Evolutionary conservation across 202 grass and related monocot species (phyloP), one percentile per base, ranked within the genome.

Genomic region (Saccharum hybrid): DNA sequence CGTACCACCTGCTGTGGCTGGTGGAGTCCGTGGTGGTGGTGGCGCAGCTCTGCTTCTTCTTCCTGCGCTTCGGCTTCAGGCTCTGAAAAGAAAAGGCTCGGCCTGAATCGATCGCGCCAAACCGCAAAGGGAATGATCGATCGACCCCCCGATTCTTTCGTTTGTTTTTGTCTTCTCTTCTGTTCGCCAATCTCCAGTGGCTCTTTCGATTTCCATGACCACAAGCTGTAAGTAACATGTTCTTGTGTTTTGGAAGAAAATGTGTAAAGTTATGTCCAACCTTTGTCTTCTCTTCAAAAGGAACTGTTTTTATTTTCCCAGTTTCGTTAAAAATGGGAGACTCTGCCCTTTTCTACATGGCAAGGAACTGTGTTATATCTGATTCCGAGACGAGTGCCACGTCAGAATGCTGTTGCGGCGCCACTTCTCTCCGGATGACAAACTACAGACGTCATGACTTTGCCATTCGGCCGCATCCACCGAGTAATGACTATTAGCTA

Each of bases 1-100:
- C 62, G 48, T 97, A 82, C 88, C 86, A 90, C 78, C 49, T 97
- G 81, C 80, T 97, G 59, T 97, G 94, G 91, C 36, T 97, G 34
- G 75, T 93, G 12, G 91, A 97, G 76, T 92, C 88, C 67, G 62
- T 97, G 3, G 86, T 93, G 42, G 76, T 97, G 37, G 75, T 93
- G 21, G 70, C 72, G 0, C 76, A 73, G 78, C 85, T 97, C 26
- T 41, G 77, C 66, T 76, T 88, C 82, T 97, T 97, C 89, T 85
- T 97, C 84, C 30, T 91, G 82, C 89, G 94, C 63, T 97, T 93
- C 45, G 91, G 94, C 0, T 82, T 92, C 79, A 83, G 67, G 39
- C 63, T 93, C 8, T 97, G 75, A 91, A 9, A n/a, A 59, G n/a
- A 10, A 48, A 28, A n/a, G 6, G 8, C 70, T 68, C 38, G 22